Base-by-base conservation (phyloP, 164 flowering plant genomes). In the Akebia trifoliata region DNA sequence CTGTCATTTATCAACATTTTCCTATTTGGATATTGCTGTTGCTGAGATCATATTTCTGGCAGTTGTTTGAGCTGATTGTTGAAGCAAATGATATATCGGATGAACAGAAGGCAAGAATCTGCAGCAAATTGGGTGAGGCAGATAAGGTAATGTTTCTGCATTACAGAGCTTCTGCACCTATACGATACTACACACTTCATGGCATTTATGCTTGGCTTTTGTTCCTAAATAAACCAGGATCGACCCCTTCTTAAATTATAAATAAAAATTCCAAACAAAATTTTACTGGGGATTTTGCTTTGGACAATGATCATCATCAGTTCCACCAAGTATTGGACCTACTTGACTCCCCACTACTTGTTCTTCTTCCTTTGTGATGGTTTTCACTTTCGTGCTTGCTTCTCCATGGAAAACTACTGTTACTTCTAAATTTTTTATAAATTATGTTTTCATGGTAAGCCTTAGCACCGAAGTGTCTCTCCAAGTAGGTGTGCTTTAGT, bases 41-140 rank as follows among this genome's bases (percentile, higher is more conserved):
- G 54, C 59, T 65, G 47, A 77, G 47, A 35, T 37, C 21, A 22
- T 61, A 14, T 57, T 46, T 60, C 20, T 72, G 65, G 46, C 86
- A 84, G 94, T 73, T 89, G 67, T 81, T 86, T 72, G 97, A 90
- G n/a, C 40, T 81, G 53, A 64, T 88, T 38, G 85, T 86, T 59
- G 87, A 74, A 67, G 81, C 86, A 28, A 78, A 83, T 54, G 92
- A 90, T 53, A 66, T 83, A 73, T 56, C 84, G 48, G 99, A 94
- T 71, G 96, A 86, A 59, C 93, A 90, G 71, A 88, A 90, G 69
- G 96, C 96, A 57, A 77, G 83, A 64, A 83, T 90, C 61, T 94
- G 84, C 78, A 86, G 77, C 70, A 81, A 76, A 68, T 46, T 94
- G 67, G 99, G 64, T 53, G 91, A 81, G 73, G 72, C 93, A 36